These are phyloP conservation scores for Kandelia obovata DNA, from an alignment of 345 rosid species.

Conservation along the genomic window DNA sequence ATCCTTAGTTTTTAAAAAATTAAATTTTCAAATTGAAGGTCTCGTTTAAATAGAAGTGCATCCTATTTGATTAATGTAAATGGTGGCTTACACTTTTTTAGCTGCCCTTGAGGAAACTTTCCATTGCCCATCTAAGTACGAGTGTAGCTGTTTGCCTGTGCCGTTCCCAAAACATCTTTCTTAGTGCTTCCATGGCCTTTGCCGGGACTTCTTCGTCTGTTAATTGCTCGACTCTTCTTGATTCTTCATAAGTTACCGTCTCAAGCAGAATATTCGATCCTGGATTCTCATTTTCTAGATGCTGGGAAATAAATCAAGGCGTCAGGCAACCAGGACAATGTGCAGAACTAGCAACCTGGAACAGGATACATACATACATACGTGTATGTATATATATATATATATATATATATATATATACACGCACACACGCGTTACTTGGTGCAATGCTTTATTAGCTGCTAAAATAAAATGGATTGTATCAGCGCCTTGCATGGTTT, in stretches of 20 bases:
- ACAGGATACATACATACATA: too few species aligned
- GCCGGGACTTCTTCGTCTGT: not conserved
- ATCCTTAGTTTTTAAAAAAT: too few species aligned
- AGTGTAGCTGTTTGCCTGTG: constrained; percentile 10
- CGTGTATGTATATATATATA: too few species aligned
- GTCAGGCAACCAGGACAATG: not conserved
- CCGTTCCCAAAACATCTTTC: constrained; percentile 18
- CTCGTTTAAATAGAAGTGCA: too few species aligned
- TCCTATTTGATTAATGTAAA: too few species aligned
- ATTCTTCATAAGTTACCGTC: constrained; percentile 15
- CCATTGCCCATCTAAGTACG: constrained; percentile 17
- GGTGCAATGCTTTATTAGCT: not conserved
- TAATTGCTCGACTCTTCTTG: constrained; percentile 13
- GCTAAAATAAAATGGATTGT: constrained; percentile 26
- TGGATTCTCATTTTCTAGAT: constrained; percentile 14
- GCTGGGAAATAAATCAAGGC: not conserved
- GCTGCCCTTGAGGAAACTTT: constrained; percentile 17
- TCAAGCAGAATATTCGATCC: constrained; percentile 17
- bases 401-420: too few species aligned
- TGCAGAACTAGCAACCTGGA: not conserved
- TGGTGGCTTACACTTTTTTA: not conserved
- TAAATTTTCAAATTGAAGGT: too few species aligned
- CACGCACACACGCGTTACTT: too few species aligned
- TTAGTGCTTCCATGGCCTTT: constrained; percentile 13
- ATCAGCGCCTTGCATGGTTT: constrained; percentile 20